These are phyloP conservation scores for Fusarium sp. DNA, from an alignment of 2,329 filamentous ascomycete species.

Conservation along the genomic window DNA sequence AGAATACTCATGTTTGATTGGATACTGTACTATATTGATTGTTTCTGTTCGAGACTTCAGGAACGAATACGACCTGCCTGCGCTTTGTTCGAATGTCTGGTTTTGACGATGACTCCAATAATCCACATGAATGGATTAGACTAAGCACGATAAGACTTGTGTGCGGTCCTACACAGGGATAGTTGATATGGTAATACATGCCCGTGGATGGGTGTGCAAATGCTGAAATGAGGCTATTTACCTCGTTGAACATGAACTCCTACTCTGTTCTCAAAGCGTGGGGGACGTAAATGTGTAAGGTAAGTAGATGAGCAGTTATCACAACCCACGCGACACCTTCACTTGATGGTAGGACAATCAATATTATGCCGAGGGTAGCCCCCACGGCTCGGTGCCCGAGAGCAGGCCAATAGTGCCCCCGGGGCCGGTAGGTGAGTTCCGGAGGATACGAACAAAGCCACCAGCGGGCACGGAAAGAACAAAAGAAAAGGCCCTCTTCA, in stretches of 20 bases:
- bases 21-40: too few species aligned
- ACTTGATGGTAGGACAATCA: background rate
- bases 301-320: background rate
- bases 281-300: constrained; percentile 3
- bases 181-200: background rate
- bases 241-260: background rate
- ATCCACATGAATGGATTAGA: background rate
- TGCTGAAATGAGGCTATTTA: background rate
- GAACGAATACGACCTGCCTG: too few species aligned
- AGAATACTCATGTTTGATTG: too few species aligned
- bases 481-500: constrained; percentile 5
- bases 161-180: background rate
- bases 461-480: constrained; percentile 18
- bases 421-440: constrained; percentile 21
- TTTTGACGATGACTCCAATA: too few species aligned
- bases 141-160: background rate
- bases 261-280: background rate
- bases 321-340: background rate
- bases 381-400: constrained; percentile 34
- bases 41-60: too few species aligned
- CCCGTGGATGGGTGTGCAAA: background rate
- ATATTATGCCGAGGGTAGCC: constrained; percentile 28
- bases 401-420: constrained; percentile 21
- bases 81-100: too few species aligned
- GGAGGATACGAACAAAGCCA: constrained; percentile 7